phyloP scores from a whole-genome alignment of 306 rosid genomes.

The Fragaria vesca region DNA sequence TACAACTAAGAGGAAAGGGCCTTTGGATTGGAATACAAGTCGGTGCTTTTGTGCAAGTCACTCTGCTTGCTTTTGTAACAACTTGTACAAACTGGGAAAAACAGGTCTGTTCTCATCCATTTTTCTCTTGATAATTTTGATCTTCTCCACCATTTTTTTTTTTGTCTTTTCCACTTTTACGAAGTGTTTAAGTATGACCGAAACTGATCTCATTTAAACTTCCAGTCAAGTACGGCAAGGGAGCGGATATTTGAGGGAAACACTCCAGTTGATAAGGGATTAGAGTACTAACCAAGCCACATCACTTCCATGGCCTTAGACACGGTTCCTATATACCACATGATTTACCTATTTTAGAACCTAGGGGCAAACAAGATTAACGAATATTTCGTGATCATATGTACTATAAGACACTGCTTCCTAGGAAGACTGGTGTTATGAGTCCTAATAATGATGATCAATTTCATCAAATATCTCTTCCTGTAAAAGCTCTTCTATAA shows the following conservation, averaged over 20 bases:
- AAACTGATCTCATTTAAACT: background rate
- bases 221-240: conserved; percentile 34
- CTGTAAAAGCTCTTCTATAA: conserved; percentile 95
- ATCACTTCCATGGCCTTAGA: too few relatives aligned
- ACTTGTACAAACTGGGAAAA: conserved; percentile 56
- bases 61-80: conserved; percentile 46
- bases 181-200: background rate
- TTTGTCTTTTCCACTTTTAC: background rate
- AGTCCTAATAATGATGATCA: conserved; percentile 79
- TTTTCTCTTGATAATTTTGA: background rate
- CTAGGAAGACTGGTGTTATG: conserved; percentile 28
- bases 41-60: conserved; percentile 51
- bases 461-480: conserved; percentile 97
- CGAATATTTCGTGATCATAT: background rate
- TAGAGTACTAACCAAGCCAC: background rate
- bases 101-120: conserved; percentile 31
- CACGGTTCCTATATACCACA: conserved; percentile 15
- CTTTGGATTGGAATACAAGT: conserved; percentile 72
- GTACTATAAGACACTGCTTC: conserved; percentile 1
- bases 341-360: background rate
- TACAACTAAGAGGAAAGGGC: conserved; percentile 51
- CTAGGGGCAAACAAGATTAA: conserved; percentile 11
- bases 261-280: conserved; percentile 1
- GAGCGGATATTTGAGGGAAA: conserved; percentile 33
- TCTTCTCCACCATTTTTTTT: background rate